These are phyloP conservation scores for grape (Vitis vinifera) DNA, from an alignment of 164 flowering plant genomes.

Conservation along the genomic window DNA sequence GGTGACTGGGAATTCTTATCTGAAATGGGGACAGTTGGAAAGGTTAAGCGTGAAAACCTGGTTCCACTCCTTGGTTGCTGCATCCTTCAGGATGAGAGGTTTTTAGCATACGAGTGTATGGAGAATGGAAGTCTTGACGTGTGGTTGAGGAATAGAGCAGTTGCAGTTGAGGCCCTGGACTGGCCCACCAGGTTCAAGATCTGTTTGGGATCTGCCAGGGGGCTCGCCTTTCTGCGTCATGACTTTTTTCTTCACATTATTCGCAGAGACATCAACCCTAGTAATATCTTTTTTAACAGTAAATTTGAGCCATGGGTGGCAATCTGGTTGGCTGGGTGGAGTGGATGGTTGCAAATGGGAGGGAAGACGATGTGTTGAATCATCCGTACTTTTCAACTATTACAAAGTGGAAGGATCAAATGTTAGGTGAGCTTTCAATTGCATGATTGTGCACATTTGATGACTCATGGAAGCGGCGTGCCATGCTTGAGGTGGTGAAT, in stretches of 20 bases:
- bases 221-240: conserved; percentile 68
- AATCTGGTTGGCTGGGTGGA: conserved; percentile 76
- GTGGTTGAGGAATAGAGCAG: conserved; percentile 61
- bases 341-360: conserved; percentile 39
- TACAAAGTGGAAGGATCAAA: conserved; percentile 38
- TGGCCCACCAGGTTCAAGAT: conserved; percentile 65
- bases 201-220: conserved; percentile 56
- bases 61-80: conserved; percentile 63
- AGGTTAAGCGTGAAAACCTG: conserved; percentile 59
- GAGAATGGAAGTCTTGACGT: conserved; percentile 71
- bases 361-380: conserved; percentile 44
- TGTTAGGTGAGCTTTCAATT: conserved; percentile 43
- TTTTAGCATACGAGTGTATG: conserved; percentile 63
- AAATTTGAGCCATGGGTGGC: conserved; percentile 52
- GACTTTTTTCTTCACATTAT: conserved; percentile 69
- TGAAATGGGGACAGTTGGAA: conserved; percentile 75
- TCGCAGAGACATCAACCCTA: conserved; percentile 69
- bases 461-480: conserved; percentile 53
- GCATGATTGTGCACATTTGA: conserved; percentile 55
- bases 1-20: conserved; percentile 64
- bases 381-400: conserved; percentile 30
- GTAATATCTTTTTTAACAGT: conserved; percentile 54
- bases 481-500: conserved; percentile 61
- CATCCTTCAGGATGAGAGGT: conserved; percentile 50
- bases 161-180: conserved; percentile 47